phyloP scores from a whole-genome alignment of 108 stramenopile species.

The Skeletonema menzelii region DNA sequence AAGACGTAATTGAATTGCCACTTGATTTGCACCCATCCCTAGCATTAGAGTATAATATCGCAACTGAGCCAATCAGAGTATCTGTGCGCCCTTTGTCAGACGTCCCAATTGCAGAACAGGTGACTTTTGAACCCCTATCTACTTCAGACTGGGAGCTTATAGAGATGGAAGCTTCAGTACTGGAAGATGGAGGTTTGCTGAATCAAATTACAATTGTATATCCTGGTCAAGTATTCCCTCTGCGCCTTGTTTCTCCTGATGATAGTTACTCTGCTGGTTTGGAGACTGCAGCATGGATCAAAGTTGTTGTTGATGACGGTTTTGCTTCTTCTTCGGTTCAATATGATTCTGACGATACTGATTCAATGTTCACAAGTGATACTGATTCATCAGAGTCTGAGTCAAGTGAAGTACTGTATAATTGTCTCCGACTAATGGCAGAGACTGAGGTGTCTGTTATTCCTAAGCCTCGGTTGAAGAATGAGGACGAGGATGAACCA shows the following conservation, averaged over 20 bases:
- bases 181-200: slow-evolving; percentile 70
- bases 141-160: slow-evolving; percentile 79
- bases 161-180: slow-evolving; percentile 58
- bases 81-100: slow-evolving; percentile 51
- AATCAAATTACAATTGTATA: slow-evolving; percentile 74
- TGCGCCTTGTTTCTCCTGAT: slow-evolving; percentile 33
- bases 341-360: slow-evolving; percentile 10
- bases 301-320: slow-evolving; percentile 36
- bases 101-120: slow-evolving; percentile 38
- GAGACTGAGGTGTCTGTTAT: slow-evolving; percentile 72
- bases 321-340: slow-evolving; percentile 2
- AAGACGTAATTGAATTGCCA: slow-evolving; percentile 39
- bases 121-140: slow-evolving; percentile 65
- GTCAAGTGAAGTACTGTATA: not conserved
- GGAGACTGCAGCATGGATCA: slow-evolving; percentile 44
- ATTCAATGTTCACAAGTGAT: slow-evolving; percentile 29
- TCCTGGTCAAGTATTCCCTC: slow-evolving; percentile 49
- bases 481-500: slow-evolving; percentile 9
- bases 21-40: slow-evolving; percentile 44
- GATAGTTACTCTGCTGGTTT: slow-evolving; percentile 2
- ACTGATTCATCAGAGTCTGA: slow-evolving; percentile 14
- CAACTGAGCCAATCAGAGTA: slow-evolving; percentile 14
- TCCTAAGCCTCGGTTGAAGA: slow-evolving; percentile 57
- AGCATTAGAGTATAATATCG: slow-evolving; percentile 21
- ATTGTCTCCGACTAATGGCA: slow-evolving; percentile 56